Evolutionary conservation across 1,284 basidiomycete genomes (phyloP).

Genomic region (Thecaphora frezii): DNA sequence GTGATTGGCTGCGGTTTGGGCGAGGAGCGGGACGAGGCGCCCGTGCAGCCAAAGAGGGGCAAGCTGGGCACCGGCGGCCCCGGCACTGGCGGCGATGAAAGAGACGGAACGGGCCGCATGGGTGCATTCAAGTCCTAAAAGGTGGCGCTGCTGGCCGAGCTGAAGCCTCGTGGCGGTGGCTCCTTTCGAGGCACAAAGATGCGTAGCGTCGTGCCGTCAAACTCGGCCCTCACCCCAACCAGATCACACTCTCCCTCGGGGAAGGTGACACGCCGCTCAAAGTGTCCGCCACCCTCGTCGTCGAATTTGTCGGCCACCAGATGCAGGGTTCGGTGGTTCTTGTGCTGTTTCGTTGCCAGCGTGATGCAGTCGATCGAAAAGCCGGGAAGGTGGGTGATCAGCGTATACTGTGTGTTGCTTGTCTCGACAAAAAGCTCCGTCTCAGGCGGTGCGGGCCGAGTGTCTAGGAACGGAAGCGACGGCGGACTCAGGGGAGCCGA

Average conservation of each 20-base stretch:
- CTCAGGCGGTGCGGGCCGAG: conserved; percentile 41
- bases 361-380: conserved; percentile 52
- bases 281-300: conserved; percentile 38
- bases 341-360: conserved; percentile 47
- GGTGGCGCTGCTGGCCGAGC: conserved; percentile 30
- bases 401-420: conserved; percentile 20
- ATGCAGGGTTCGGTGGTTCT: conserved; percentile 47
- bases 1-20: too few relatives aligned
- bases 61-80: too few relatives aligned
- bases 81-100: too few relatives aligned
- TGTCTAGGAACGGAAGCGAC: conserved; percentile 37
- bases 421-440: conserved; percentile 43
- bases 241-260: conserved; percentile 42
- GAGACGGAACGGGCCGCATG: too few relatives aligned
- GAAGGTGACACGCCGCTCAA: conserved; percentile 53
- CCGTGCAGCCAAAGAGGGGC: too few relatives aligned
- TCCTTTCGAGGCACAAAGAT: conserved; percentile 29
- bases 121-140: conserved; percentile 67
- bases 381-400: conserved; percentile 43
- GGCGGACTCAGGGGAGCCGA: conserved; percentile 34
- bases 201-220: conserved; percentile 35
- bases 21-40: too few relatives aligned
- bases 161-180: conserved; percentile 5
- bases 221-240: conserved; percentile 36
- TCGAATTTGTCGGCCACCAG: conserved; percentile 54